These are phyloP conservation scores for Agrostemma githago DNA, from an alignment of 148 eudicot genomes.

Conservation along the genomic window DNA sequence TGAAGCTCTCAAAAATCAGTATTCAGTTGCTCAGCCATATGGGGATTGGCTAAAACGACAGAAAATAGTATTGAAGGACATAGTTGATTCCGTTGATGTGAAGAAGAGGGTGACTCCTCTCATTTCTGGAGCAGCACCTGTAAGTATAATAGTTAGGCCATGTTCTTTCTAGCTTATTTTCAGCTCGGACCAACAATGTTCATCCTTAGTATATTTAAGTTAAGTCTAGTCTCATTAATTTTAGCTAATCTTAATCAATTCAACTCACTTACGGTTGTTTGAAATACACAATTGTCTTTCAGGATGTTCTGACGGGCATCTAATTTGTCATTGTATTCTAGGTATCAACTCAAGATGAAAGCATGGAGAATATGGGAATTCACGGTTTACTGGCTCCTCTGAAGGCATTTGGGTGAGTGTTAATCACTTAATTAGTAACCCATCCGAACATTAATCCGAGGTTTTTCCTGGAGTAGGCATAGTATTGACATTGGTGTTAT, in stretches of 20 bases:
- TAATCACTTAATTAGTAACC: not conserved
- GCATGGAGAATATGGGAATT: constrained; percentile 87
- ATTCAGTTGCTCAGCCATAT: constrained; percentile 82
- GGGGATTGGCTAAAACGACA: constrained; percentile 90
- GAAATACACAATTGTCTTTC: not conserved
- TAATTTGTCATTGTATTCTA: constrained; percentile 17
- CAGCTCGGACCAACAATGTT: too few relatives aligned
- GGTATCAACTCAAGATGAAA: constrained; percentile 63
- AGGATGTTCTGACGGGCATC: constrained; percentile 16
- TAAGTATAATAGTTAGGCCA: constrained; percentile 32
- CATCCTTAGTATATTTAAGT: too few relatives aligned
- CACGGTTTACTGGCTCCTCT: constrained; percentile 80
- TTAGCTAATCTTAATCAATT: too few relatives aligned
- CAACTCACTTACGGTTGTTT: too few relatives aligned
- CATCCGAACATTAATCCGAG: not conserved
- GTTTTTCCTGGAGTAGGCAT: too few relatives aligned
- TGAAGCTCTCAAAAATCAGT: constrained; percentile 89
- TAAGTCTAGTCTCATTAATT: too few relatives aligned
- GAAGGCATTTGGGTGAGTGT: constrained; percentile 80
- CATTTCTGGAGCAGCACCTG: constrained; percentile 67
- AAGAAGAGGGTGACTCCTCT: constrained; percentile 51
- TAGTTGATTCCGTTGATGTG: constrained; percentile 74
- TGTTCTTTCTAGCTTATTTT: too few relatives aligned
- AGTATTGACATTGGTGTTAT: constrained; percentile 10
- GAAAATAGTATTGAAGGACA: constrained; percentile 72